These are phyloP conservation scores for Carallia pectinifolia DNA, from an alignment of 345 rosid genomes.

Conservation along the genomic window DNA sequence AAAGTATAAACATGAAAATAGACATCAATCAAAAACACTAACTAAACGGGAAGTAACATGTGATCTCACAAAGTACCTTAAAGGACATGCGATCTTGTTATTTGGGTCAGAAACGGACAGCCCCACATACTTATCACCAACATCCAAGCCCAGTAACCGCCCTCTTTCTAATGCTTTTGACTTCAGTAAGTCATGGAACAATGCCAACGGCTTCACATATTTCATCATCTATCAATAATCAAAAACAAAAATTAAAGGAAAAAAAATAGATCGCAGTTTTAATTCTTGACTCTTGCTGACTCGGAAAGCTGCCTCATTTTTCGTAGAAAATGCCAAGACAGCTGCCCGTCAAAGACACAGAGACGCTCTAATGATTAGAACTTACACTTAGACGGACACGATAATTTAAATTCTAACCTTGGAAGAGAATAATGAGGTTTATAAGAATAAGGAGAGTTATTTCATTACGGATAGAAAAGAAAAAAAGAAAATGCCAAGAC, in stretches of 20 bases:
- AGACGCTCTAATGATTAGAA: too few relatives aligned
- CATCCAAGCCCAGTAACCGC: slow-evolving; percentile 77
- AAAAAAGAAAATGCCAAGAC: too few relatives aligned
- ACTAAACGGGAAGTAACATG: background rate
- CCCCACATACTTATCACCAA: slow-evolving; percentile 87
- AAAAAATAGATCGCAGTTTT: background rate
- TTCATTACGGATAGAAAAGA: too few relatives aligned
- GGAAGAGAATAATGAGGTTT: too few relatives aligned
- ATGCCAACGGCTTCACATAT: slow-evolving; percentile 55
- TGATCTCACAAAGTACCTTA: slow-evolving; percentile 43
- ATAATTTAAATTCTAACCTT: too few relatives aligned
- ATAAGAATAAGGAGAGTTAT: too few relatives aligned
- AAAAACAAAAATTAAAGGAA: too few relatives aligned
- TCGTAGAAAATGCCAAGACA: too few relatives aligned
- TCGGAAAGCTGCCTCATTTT: too few relatives aligned
- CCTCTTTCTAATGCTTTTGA: slow-evolving; percentile 29
- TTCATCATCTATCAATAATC: slow-evolving; percentile 47
- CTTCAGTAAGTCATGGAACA: slow-evolving; percentile 51
- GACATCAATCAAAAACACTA: background rate
- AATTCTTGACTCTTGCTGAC: background rate
- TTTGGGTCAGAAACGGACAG: slow-evolving; percentile 61
- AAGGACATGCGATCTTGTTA: slow-evolving; percentile 56
- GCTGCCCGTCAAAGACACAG: too few relatives aligned
- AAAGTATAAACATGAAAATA: background rate
- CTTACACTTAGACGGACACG: too few relatives aligned